Evolutionary conservation across 768 basidiomycete species (phyloP), one percentile per base, ranked within the genome.

Genomic region (Naganishia onofrii): DNA sequence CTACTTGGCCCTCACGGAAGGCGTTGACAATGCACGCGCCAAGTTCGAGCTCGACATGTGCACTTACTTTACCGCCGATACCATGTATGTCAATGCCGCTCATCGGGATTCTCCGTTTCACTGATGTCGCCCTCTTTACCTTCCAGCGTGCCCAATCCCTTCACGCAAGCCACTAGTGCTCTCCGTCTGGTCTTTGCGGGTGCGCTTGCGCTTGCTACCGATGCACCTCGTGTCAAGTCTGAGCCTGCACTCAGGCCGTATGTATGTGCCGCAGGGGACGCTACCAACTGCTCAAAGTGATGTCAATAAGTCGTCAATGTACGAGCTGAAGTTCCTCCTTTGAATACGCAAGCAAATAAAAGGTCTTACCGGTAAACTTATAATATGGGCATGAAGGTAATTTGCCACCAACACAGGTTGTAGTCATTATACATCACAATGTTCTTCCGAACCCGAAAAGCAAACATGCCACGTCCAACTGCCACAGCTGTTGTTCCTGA

Each of bases 1-100:
- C 1, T 63, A 71, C 66, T 70, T 77, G 48, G 69, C 76, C 0
- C 68, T 78, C 38, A 74, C 70, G 19, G 63, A 74, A 57, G 71
- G 74, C 31, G 73, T 56, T 2, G 42, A 63, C 15, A 70, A 74
- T 10, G 56, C 64, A 21, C 38, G 64, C 17, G 34, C 58, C 1
- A 54, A 58, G 0, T 75, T 79, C 73, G 48, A 66, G 23, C 51
- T 68, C 3, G 23, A 42, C 34, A 32, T 58, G 58, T 74, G 74
- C 64, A 64, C 60, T 13, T 72, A 68, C 73, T 54, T 72, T n/a
- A 44, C 60, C 36, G 71, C 70, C 51, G 58, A 51, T 9, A 67
- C 69, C 21, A 38, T 55, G 71, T 71, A 66, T 31, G 73, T 66
- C 7, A 7, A 23, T 44, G 29, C 32, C 29, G 32, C 6, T 23